Evolutionary conservation across 345 rosid species (phyloP), one percentile per base, ranked within the genome.

Genomic region (Aquilaria malaccensis): DNA sequence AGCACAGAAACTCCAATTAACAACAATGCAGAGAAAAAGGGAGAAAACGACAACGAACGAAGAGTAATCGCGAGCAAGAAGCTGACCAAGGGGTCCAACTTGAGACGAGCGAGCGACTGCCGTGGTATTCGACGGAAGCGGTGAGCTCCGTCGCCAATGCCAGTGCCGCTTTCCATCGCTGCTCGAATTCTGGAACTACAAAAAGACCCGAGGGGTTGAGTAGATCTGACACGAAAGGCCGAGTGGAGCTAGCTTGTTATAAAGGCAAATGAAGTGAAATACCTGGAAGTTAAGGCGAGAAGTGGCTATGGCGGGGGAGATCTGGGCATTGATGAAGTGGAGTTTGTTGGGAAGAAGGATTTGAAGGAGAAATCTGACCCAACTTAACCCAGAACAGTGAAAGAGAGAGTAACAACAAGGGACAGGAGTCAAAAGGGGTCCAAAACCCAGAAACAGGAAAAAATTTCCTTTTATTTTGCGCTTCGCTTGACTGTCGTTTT

Each of bases 61-160:
- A 0, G 11, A 59, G 33, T 41, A 11, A 55, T 55, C 30, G 3
- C 52, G 30, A 29, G 11, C 46, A 29, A 48, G 33, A 12, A 60
- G 59, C 73, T 72, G 22, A 83, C 94, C 86, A 86, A 31, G 1
- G 84, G 83, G 57, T 83, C 89, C 73, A 81, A 50, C 70, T 70
- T 84, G 67, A 79, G 75, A 72, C 76, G 85, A 70, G 83, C 71
- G 45, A 63, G 57, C 0, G 78, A 67, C 29, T 80, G 94, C 45
- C 82, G 83, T 33, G 84, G 72, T 55, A 84, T 66, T 69, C 81
- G 74, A 55, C 85, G 77, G 67, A 86, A 86, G 45, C 94, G 89
- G 57, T 80, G 70, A 4, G 73, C 77, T 0, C 73, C 82, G 7
- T 60, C 45, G 13, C 63, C 67, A 52, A 33, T 57, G 67, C 56